Conservation (phyloP, 2,329 filamentous ascomycete species). For the Hansfordia pulvinata region DNA sequence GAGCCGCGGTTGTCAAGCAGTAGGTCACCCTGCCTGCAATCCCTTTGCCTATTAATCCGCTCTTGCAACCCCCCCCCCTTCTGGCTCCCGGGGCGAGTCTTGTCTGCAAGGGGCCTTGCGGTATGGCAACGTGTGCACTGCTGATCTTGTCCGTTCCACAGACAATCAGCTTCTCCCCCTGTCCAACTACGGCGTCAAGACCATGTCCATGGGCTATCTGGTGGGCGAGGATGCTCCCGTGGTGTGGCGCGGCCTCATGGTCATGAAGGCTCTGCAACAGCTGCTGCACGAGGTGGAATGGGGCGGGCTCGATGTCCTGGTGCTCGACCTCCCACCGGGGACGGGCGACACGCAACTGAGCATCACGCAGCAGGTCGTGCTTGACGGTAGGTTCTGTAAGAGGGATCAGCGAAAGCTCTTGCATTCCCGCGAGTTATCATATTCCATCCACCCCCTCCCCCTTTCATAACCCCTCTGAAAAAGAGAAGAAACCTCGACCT, state of each 20-base stretch:
- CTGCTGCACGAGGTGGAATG: constrained; percentile 91
- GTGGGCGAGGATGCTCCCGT: constrained; percentile 69
- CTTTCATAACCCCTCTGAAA: not conserved
- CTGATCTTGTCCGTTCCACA: constrained; percentile 15
- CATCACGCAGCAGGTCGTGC: constrained; percentile 86
- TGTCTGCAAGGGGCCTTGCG: too few relatives aligned
- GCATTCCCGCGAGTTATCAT: too few relatives aligned
- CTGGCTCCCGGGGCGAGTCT: too few relatives aligned
- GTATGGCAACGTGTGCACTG: not conserved
- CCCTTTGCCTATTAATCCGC: not conserved
- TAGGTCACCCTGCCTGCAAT: constrained; percentile 23
- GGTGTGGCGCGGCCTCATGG: constrained; percentile 93
- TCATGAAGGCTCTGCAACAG: constrained; percentile 94
- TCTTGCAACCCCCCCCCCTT: too few relatives aligned
- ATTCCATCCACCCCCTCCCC: too few relatives aligned
- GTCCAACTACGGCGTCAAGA: constrained; percentile 89
- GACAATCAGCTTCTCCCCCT: constrained; percentile 75
- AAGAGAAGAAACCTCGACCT: constrained; percentile 2
- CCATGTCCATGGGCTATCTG: constrained; percentile 98
- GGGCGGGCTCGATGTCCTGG: constrained; percentile 76
- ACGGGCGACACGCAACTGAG: constrained; percentile 94
- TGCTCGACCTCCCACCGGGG: constrained; percentile 84
- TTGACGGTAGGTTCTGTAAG: constrained; percentile 68
- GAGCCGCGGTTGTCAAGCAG: constrained; percentile 64
- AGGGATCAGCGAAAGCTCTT: too few relatives aligned